Conservation (phyloP, 2,329 filamentous ascomycete species). For the Zopfia rhizophila region DNA sequence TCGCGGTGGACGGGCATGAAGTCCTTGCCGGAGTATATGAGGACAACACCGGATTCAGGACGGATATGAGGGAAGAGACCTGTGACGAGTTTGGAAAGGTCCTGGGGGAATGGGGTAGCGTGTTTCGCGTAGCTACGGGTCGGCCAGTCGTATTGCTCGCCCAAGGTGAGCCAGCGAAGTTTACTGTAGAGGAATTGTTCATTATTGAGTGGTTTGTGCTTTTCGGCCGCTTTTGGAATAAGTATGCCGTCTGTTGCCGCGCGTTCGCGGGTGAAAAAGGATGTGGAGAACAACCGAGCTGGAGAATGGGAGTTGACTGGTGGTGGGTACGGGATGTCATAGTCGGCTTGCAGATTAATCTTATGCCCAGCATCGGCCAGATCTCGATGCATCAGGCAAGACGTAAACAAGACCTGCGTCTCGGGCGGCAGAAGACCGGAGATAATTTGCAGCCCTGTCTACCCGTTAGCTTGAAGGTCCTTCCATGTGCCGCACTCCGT, state of each 20-base stretch:
- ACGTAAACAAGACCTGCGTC: constrained; percentile 77
- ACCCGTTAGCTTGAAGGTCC: not conserved
- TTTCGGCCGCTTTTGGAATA: constrained; percentile 71
- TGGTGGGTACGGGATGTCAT: constrained; percentile 71
- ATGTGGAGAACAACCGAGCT: constrained; percentile 35
- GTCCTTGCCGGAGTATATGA: constrained; percentile 90
- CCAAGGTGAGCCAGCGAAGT: constrained; percentile 93
- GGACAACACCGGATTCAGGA: constrained; percentile 91
- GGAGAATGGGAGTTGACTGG: constrained; percentile 30
- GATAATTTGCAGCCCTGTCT: constrained; percentile 78
- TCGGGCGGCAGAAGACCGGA: constrained; percentile 78
- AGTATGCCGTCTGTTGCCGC: constrained; percentile 35
- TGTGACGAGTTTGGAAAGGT: constrained; percentile 75
- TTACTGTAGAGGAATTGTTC: constrained; percentile 80
- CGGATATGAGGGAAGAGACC: constrained; percentile 80
- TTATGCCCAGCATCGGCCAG: constrained; percentile 77
- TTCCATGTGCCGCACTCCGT: not conserved
- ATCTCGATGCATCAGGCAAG: constrained; percentile 80
- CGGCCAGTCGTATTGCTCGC: constrained; percentile 97
- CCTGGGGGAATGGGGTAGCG: constrained; percentile 78
- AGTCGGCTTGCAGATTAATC: constrained; percentile 89
- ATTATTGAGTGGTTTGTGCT: constrained; percentile 79
- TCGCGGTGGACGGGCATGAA: constrained; percentile 94
- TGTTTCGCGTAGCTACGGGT: constrained; percentile 79
- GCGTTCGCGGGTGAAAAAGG: constrained; percentile 47